Evolutionary conservation across 2,329 filamentous ascomycete genomes (phyloP).

Genomic region (Pseudonectria buxi): DNA sequence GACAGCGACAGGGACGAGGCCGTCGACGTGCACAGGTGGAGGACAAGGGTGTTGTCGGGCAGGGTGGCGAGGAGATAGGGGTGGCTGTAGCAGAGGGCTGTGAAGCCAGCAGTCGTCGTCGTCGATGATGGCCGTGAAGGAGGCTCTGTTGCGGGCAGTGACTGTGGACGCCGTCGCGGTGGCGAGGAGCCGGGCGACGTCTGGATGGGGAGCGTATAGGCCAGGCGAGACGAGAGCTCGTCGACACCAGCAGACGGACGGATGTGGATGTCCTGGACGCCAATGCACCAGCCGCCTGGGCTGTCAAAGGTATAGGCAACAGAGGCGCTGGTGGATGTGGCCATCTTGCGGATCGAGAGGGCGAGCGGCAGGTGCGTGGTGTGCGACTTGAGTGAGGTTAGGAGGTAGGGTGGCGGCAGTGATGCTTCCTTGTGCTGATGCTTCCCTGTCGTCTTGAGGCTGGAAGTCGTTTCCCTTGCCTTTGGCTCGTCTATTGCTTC

Average conservation of each 20-base stretch:
- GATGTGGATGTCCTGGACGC: constrained; percentile 82
- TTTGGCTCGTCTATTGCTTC: not conserved
- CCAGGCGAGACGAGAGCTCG: constrained; percentile 30
- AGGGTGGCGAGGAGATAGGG: constrained; percentile 81
- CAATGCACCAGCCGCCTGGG: constrained; percentile 76
- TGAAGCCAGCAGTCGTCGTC: constrained; percentile 46
- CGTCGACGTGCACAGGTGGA: constrained; percentile 75
- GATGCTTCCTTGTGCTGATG: not conserved
- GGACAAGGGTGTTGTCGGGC: constrained; percentile 78
- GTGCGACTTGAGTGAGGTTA: constrained; percentile 75
- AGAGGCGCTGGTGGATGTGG: constrained; percentile 63
- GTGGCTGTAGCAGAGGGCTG: constrained; percentile 63
- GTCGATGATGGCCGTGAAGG: too few species aligned
- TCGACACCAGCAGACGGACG: constrained; percentile 26
- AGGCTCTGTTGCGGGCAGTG: constrained; percentile 5
- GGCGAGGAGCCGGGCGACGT: constrained; percentile 3
- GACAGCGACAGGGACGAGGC: constrained; percentile 61
- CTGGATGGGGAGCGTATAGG: constrained; percentile 28
- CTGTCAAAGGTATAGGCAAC: constrained; percentile 82
- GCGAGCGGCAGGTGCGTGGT: constrained; percentile 73
- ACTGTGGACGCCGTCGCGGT: not conserved
- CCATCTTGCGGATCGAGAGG: constrained; percentile 68
- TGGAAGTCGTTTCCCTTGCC: constrained; percentile 1
- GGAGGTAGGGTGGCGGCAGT: constrained; percentile 35
- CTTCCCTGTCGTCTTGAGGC: not conserved